Evolutionary conservation across 2,329 filamentous ascomycete species (phyloP), one percentile per base, ranked within the genome.

Genomic region (Aphanocladium album): DNA sequence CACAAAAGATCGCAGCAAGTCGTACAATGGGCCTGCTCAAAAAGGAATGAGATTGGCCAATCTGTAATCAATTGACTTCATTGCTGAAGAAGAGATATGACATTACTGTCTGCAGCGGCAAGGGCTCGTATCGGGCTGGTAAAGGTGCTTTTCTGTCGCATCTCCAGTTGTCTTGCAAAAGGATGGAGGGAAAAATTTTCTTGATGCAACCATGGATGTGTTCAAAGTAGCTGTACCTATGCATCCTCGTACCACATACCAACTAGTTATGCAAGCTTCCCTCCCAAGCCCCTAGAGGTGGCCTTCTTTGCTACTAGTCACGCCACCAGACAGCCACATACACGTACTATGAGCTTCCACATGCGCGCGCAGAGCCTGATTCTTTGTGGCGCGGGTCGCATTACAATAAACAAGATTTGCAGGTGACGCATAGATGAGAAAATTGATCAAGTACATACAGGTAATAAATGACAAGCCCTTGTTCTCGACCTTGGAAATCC

Each of bases 271-370:
- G 30, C 30, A 30, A 30, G 9, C 11, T 46, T 19, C 7, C 12
- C n/a, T n/a, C n/a, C 16, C 5, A 19, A 11, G 17, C 3, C 12
- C 14, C 14, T 12, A 25, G 12, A 27, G 33, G 19, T 5, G 19
- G 33, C 37, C 50, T 27, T 39, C 11, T 5, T n/a, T 19, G 12
- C 11, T 45, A 25, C 54, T 57, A 41, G 45, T 41, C 27, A 12
- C 55, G 55, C 55, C 55, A 57, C 55, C 27, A 14, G 30, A n/a
- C n/a, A 49, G 54, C 43, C 45, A 39, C 33, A 17, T 37, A 19
- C 45, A 50, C 19, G 9, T 9, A 30, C 2, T 39, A 50, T 39
- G 7, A 37, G 25, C 19, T 39, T 25, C 7, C 30, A 27, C 43
- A 17, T 11, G 17, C 9, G 16, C 9, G 16, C 12, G 17, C 39